Evolutionary conservation across 495 filamentous ascomycete genomes (phyloP), one percentile per base, ranked within the genome.

Genomic region (Gamarada debralockiae): DNA sequence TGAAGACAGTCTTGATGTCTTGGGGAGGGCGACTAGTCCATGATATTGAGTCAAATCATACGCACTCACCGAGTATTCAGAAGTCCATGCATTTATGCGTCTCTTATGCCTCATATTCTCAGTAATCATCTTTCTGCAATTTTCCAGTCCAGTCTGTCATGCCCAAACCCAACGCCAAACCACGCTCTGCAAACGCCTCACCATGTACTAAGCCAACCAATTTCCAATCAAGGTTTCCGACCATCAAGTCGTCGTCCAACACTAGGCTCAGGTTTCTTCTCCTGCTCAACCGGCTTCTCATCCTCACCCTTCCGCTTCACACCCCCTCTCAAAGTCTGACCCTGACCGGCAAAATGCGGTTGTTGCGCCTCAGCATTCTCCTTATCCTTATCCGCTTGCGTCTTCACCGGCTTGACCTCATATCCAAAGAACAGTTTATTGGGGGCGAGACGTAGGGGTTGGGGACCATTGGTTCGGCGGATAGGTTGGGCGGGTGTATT

Each of bases 381-480:
- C 48, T 76, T 73, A 18, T 81, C 85, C 47, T 85, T 79, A 51
- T 89, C 87, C 23, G 83, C 87, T 18, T 84, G 84, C 37, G 89
- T 89, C 73, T 86, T 89, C 17, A 92, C 77, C 0, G 91, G 91
- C 62, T 86, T 92, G 65, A 96, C 77, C 54, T 93, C 83, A 61
- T 97, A 98, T 10, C 93, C 93, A 57, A 98, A 93, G 73, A 98
- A 98, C 6, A 98, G 73, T 63, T 96, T 92, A 51, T 92, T 92
- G 0, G 85, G 87, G 2, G 90, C 82, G 45, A 98, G 69, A 18
- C 93, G 80, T 8, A 98, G 75, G 2, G 93, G 93, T 62, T 92
- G 87, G 0, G 92, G 92, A 2, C 92, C 78, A 61, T 93, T 92
- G 15, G 71, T 84, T 41, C 78, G 70, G 34, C 82, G 68, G 33